Conservation (phyloP, 495 filamentous ascomycete genomes). For the Corynascus novoguineensis region DNA sequence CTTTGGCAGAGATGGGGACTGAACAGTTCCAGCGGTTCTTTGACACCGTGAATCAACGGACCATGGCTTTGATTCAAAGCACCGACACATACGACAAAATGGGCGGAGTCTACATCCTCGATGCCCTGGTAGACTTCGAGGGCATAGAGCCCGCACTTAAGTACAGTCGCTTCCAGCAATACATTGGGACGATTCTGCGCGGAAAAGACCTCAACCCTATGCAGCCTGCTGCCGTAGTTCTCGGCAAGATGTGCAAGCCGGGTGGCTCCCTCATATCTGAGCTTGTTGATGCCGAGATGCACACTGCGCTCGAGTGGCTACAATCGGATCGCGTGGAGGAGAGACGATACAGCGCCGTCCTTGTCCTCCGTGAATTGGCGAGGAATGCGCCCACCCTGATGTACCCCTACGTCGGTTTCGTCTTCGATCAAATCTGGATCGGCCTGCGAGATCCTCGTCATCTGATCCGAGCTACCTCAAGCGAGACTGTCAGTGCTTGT, state of each 20-base stretch:
- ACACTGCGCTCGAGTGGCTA: conserved; percentile 89
- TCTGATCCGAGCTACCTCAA: conserved; percentile 84
- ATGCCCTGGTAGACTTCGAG: conserved; percentile 89
- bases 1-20: conserved; percentile 60
- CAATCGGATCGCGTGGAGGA: conserved; percentile 93
- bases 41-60: conserved; percentile 67
- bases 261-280: conserved; percentile 94
- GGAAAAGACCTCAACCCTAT: conserved; percentile 85
- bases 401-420: conserved; percentile 81
- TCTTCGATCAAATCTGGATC: conserved; percentile 94
- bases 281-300: conserved; percentile 92
- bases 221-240: conserved; percentile 75
- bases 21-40: conserved; percentile 77
- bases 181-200: conserved; percentile 78
- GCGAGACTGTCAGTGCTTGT: conserved; percentile 83
- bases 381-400: conserved; percentile 88
- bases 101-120: conserved; percentile 86
- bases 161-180: conserved; percentile 85
- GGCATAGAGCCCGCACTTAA: conserved; percentile 92
- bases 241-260: conserved; percentile 84
- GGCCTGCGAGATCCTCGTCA: conserved; percentile 82
- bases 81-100: conserved; percentile 81
- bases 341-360: conserved; percentile 81
- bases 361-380: conserved; percentile 83
- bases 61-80: conserved; percentile 71